phyloP scores from a whole-genome alignment of 768 basidiomycete species.

The Tricholoma hemisulphureum region DNA sequence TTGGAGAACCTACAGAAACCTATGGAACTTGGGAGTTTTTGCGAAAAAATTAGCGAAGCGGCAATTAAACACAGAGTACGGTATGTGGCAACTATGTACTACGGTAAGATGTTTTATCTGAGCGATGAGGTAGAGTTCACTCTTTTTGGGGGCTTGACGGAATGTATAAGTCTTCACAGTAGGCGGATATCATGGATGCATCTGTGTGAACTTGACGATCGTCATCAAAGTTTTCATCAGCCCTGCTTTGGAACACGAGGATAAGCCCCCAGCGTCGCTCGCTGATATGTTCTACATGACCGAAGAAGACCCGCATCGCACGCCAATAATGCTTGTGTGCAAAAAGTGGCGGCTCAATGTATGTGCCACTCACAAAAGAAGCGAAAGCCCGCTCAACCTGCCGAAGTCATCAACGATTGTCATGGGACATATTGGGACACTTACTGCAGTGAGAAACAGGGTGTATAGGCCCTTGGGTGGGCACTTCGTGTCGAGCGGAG shows the following conservation, averaged over 20 bases:
- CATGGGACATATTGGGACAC: background rate
- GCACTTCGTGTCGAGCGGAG: constrained; percentile 3
- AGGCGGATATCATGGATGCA: constrained; percentile 10
- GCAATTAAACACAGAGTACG: no score
- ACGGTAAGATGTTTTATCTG: constrained; percentile 10
- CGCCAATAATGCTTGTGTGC: no score
- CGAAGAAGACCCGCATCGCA: no score
- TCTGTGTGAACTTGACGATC: constrained; percentile 3
- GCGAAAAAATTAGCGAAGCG: no score
- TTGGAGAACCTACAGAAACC: no score
- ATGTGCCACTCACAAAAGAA: background rate
- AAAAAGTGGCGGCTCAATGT: background rate
- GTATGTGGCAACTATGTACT: no score
- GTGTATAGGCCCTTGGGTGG: constrained; percentile 10
- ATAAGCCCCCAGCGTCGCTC: constrained; percentile 4
- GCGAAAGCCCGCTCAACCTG: constrained; percentile 1
- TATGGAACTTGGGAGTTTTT: no score
- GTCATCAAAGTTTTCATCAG: background rate
- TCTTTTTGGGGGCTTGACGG: no score
- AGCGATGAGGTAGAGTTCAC: no score
- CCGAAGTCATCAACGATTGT: background rate
- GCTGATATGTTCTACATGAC: constrained; percentile 1
- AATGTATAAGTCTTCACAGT: no score
- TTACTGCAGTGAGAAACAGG: constrained; percentile 6
- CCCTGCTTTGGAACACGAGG: background rate